Percentiles rank a stretch among this genome's conserved stretches.
Conservation (phyloP, 129 eudicot genomes). For the Silybum marianum region DNA sequence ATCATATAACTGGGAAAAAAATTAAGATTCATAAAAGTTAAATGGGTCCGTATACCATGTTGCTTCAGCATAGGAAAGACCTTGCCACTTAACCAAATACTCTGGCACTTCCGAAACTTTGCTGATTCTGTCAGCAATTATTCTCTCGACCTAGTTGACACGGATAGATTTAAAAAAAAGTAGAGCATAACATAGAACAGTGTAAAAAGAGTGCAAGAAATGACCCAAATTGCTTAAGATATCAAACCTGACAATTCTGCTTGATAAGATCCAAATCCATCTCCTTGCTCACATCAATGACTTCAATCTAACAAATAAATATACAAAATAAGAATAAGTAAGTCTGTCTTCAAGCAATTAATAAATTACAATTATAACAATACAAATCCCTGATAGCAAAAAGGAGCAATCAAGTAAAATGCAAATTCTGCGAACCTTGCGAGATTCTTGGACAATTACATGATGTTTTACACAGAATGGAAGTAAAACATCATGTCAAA, state of each 20-base stretch:
- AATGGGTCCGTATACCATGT: conserved; percentile 63
- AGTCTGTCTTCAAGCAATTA: conserved; percentile 4
- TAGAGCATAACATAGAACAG: conserved; percentile 5
- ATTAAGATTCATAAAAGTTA: not conserved
- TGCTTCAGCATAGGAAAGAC: conserved; percentile 98
- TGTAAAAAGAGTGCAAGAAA: conserved; percentile 6
- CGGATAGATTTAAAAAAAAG: not conserved
- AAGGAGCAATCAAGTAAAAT: not conserved
- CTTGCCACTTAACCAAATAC: conserved; percentile 98
- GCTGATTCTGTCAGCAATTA: conserved; percentile 79
- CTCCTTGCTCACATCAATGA: conserved; percentile 99
- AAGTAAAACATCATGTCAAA: not conserved
- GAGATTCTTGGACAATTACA: not conserved
- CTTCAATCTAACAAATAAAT: conserved; percentile 67
- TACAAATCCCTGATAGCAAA: not conserved
- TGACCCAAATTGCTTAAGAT: not conserved
- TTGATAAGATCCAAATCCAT: conserved; percentile 98
- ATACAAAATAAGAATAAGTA: not conserved
- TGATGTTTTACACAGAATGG: conserved; percentile 8
- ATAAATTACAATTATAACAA: not conserved
- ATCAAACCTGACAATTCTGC: conserved; percentile 86
- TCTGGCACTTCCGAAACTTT: conserved; percentile 71
- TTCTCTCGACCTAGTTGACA: conserved; percentile 82
- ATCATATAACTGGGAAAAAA: conserved; percentile 10
- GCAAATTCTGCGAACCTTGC: not conserved